phyloP scores from a whole-genome alignment of 2,329 filamentous ascomycete species.

The Verticillium dahliae region DNA sequence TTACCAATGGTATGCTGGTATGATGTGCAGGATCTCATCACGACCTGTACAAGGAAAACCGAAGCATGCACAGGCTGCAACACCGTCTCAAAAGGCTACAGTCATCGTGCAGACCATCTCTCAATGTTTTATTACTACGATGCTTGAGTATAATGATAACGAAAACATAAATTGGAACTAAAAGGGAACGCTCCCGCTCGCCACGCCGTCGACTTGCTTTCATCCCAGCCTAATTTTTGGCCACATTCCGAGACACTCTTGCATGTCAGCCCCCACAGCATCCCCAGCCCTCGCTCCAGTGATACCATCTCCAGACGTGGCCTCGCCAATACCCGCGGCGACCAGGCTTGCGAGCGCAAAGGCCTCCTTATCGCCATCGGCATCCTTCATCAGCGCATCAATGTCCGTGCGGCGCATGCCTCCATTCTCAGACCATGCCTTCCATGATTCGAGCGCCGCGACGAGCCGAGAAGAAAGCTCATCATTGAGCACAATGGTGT shows the following conservation, averaged over 20 bases:
- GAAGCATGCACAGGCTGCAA: too few relatives aligned
- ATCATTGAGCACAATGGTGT: slow-evolving; percentile 43
- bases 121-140: too few relatives aligned
- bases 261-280: slow-evolving; percentile 42
- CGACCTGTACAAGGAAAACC: too few relatives aligned
- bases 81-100: too few relatives aligned
- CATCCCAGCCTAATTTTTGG: slow-evolving; percentile 43
- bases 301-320: slow-evolving; percentile 22
- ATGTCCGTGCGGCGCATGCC: slow-evolving; percentile 44
- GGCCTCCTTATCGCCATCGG: slow-evolving; percentile 22
- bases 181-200: not conserved
- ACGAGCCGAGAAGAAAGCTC: slow-evolving; percentile 21
- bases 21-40: too few relatives aligned
- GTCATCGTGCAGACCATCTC: too few relatives aligned
- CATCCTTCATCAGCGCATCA: slow-evolving; percentile 20
- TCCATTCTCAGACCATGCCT: slow-evolving; percentile 46
- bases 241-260: slow-evolving; percentile 49
- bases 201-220: not conserved
- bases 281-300: slow-evolving; percentile 29
- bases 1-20: too few relatives aligned
- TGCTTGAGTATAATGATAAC: too few relatives aligned
- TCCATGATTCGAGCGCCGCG: slow-evolving; percentile 43
- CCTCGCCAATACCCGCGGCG: slow-evolving; percentile 39
- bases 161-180: too few relatives aligned
- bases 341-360: slow-evolving; percentile 44